Base-by-base conservation (phyloP, 345 rosid species). In the Rubroshorea leprosula region DNA sequence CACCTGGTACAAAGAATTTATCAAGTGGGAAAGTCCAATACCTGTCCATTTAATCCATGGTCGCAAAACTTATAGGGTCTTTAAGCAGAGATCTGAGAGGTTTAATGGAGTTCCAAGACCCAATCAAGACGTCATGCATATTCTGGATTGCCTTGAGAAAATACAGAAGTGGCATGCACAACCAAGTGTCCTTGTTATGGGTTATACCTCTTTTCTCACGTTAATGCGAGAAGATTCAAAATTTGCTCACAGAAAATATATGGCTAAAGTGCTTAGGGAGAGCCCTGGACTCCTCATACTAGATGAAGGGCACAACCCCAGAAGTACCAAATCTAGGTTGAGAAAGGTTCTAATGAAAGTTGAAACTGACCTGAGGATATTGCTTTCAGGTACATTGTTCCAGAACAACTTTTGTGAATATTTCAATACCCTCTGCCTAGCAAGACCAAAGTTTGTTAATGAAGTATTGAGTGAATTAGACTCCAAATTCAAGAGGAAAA, bases 331-430 rank as follows among this genome's bases (percentile, higher is more conserved):
- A 58, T 91, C 98, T 7, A 82, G 98, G 76, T 67, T 88, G 62
- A 78, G 98, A 49, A 91, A 91, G 73, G 89, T 66, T 41, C 69
- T 91, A 83, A 91, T 91, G 98, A 91, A 83, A 75, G 96, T 84
- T 27, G 76, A 86, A 51, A 82, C 96, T 0, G 95, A 86, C 54
- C 58, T 76, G 46, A 79, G 98, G 71, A 72, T 91, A 46, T 45
- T 91, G 79, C 98, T 91, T 38, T 91, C 96, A 0, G 98, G 95
- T 26, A 88, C 98, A 6, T 62, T 91, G 67, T 91, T 91, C 74
- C 98, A 91, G 80, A 91, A 91, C 75, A 91, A 91, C 71, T 91
- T 91, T 76, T 82, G 90, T 49, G 98, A 91, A 66, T 91, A 91
- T 72, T 91, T 88, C 69, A 91, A 91, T 68, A 91, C 98, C 26